Evolutionary conservation across 2,329 filamentous ascomycete genomes (phyloP).

Genomic region (Colletotrichum echinochloae): DNA sequence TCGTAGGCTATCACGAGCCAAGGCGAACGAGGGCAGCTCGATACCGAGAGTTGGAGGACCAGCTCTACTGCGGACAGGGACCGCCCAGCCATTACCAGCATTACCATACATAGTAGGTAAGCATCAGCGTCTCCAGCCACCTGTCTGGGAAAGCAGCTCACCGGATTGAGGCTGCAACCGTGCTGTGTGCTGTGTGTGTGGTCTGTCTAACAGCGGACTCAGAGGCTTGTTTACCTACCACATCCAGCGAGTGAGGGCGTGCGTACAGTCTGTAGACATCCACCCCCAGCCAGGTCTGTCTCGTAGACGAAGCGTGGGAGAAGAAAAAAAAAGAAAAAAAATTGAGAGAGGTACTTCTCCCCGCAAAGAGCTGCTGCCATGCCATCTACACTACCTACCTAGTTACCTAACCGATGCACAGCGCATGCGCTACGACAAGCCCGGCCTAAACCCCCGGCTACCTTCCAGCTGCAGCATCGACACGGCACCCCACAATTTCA

Average conservation of each 20-base stretch:
- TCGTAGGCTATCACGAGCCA: slow-evolving; percentile 13
- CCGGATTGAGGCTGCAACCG: background rate
- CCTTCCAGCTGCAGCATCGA: slow-evolving; percentile 33
- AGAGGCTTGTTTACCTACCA: background rate
- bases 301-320: background rate
- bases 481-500: slow-evolving; percentile 33
- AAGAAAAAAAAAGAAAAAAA: background rate
- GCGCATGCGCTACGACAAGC: background rate
- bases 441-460: slow-evolving; percentile 19
- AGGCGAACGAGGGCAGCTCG: background rate
- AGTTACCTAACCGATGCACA: background rate
- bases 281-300: slow-evolving; percentile 2
- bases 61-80: slow-evolving; percentile 25
- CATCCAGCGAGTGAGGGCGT: background rate
- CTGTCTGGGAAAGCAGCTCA: background rate
- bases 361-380: background rate
- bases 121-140: background rate
- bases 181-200: background rate
- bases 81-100: background rate
- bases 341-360: background rate
- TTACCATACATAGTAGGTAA: slow-evolving; percentile 2
- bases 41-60: background rate
- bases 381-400: background rate
- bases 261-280: too few relatives aligned
- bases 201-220: background rate